Evolutionary conservation across 805 yeast genomes (phyloP), one percentile per base, ranked within the genome.

Genomic region (Candida stauntonica): DNA sequence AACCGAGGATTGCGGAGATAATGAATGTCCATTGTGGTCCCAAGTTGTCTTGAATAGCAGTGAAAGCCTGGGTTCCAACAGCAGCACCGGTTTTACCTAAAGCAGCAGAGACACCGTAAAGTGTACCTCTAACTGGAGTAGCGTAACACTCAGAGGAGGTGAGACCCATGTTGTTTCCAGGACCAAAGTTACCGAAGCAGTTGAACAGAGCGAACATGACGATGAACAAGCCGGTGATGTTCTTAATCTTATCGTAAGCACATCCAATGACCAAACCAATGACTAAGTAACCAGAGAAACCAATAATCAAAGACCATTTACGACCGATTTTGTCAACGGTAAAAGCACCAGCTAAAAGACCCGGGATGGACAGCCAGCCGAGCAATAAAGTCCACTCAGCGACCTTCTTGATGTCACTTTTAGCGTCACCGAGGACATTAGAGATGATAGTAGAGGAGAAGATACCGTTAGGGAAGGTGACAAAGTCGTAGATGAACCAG

Each of bases 21-120:
- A 84, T 83, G 52, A 84, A 84, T 5, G 91, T 83, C 86, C 86
- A 84, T 43, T 64, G 64, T 50, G 75, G 66, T 24, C 93, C 93
- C 46, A 80, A 64, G 53, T 81, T 60, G 29, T 52, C 60, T 60
- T 79, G 77, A 48, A 84, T 81, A 14, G 86, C 83, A 8, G 79
- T 75, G 62, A 85, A 84, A 14, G 73, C 72, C 56, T 79, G 75
- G 17, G 88, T 81, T 20, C 93, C 93, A 17, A 81, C 78, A 17
- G 81, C 88, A n/a, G 91, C 93, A 40, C 93, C 94, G 18, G 81
- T 82, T 58, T 84, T 84, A 41, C 93, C 93, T 33, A 81, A 65
- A 3, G 89, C 93, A 27, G 93, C 93, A 33, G 83, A 72, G 17
- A 84, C 48, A 27, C 91, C 91, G 51, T 84, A 84, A 34, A 75